A percentile compares a stretch with the other conserved stretches of the same genome.
phyloP scores from a whole-genome alignment of 768 basidiomycete species.

The Boletus reticulatus region DNA sequence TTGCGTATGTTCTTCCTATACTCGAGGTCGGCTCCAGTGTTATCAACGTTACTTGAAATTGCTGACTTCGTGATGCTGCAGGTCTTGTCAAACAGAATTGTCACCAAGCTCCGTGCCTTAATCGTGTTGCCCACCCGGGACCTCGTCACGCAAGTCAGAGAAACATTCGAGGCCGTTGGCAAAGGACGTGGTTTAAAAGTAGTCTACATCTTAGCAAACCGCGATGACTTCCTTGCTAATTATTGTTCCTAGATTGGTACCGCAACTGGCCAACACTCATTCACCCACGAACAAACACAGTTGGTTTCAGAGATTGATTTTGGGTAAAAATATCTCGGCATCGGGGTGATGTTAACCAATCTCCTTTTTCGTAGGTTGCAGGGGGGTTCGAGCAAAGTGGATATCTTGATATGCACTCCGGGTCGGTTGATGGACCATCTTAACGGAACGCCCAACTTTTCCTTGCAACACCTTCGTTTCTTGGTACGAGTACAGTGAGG shows the following conservation, averaged over 20 bases:
- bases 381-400: constrained; percentile 89
- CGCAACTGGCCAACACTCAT: constrained; percentile 93
- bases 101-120: constrained; percentile 85
- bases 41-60: neutral
- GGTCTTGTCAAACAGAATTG: constrained; percentile 68
- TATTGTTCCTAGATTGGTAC: constrained; percentile 54
- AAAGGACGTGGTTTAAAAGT: constrained; percentile 90
- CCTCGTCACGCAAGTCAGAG: constrained; percentile 86
- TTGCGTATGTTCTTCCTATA: constrained; percentile 94
- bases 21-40: constrained; percentile 58
- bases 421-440: constrained; percentile 95
- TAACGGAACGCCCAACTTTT: constrained; percentile 83
- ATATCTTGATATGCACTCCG: constrained; percentile 94
- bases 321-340: constrained; percentile 38
- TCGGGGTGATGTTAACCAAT: neutral
- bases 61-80: constrained; percentile 27
- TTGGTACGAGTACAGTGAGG: constrained; percentile 52
- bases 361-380: constrained; percentile 45
- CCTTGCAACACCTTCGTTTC: constrained; percentile 93
- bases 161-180: constrained; percentile 82
- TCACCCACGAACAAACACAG: constrained; percentile 85
- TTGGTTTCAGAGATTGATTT: constrained; percentile 61
- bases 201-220: neutral
- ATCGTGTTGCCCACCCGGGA: constrained; percentile 93
- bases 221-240: neutral